These are phyloP conservation scores for Aschersonia sp. DNA, from an alignment of 2,329 filamentous ascomycete genomes.

Conservation along the genomic window DNA sequence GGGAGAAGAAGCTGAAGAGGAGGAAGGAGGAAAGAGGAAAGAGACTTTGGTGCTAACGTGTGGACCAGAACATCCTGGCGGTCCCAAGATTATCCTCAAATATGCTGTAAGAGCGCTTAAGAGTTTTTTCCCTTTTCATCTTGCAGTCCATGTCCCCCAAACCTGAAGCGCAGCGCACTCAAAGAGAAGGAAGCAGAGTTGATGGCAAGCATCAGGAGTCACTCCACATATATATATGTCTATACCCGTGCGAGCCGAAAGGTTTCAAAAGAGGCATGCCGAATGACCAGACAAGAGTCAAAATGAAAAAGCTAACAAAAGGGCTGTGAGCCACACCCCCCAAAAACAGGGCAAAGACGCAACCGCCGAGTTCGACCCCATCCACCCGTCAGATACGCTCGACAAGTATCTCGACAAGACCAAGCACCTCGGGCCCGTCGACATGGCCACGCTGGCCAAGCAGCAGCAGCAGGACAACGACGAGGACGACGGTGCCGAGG, in stretches of 20 bases:
- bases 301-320: too few relatives aligned
- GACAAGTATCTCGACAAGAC: conserved; percentile 69
- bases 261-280: too few relatives aligned
- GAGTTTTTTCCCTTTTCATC: not conserved
- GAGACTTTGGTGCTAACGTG: not conserved
- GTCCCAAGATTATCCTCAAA: conserved; percentile 86
- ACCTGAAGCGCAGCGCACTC: too few relatives aligned
- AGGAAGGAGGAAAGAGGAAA: too few relatives aligned
- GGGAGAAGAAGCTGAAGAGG: too few relatives aligned
- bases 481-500: conserved; percentile 50
- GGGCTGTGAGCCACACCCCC: too few relatives aligned
- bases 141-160: too few relatives aligned
- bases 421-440: conserved; percentile 80
- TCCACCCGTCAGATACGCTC: conserved; percentile 76
- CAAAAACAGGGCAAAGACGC: conserved; percentile 62
- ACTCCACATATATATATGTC: too few relatives aligned
- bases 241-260: too few relatives aligned
- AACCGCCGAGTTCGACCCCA: conserved; percentile 81
- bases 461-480: conserved; percentile 51
- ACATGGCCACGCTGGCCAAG: conserved; percentile 67
- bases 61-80: conserved; percentile 64
- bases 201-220: too few relatives aligned
- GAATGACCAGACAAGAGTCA: too few relatives aligned
- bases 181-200: too few relatives aligned
- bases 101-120: conserved; percentile 48